Base-by-base conservation (phyloP, 139 green algal genomes). In the Coelastrella sp. region DNA sequence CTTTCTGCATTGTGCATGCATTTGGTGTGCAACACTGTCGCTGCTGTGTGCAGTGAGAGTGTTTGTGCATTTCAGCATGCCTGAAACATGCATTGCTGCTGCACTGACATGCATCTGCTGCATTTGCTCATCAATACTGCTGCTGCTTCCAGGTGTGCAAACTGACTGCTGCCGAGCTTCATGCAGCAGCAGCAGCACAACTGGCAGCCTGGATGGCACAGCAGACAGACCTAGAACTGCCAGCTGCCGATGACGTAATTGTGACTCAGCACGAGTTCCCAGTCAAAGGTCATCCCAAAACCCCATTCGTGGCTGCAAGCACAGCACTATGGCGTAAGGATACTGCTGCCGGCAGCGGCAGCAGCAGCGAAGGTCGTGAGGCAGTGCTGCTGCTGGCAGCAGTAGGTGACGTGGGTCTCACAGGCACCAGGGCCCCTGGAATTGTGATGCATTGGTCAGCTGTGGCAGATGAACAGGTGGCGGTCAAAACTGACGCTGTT, bases 381-480 rank as follows among this genome's bases (percentile, higher is more conserved):
- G 51, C 78, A 9, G 35, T 84, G 38, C 60, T 84, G 62, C 78
- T 84, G 78, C 60, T 84, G 41, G 78, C 62, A 38, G 78, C 60
- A 37, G 38, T 84, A 9, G 78, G 40, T 27, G 78, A 84, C 27
- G 62, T 74, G 7, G 78, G 78, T 7, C 5, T 84, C 5, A 64
- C 78, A 6, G 78, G 78, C 60, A 74, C 37, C 15, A 60, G 60
- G 25, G 30, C 17, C 1, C 60, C 60, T 2, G 78, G 78, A 13
- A 34, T 84, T 3, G 78, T 84, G 38, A 35, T 84, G 60, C 60
- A 75, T 30, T 76, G 78, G 57, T 53, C 78, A 51, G 75, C n/a
- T 66, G 78, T 84, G 37, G 75, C 19, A 30, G 53, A 57, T 71
- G 75, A 48, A 43, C 32, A 41, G 6, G 75, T 59, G 40, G 75